Percentiles rank a stretch among this genome's conserved stretches.
These are phyloP conservation scores for Trypanosoma vivax DNA, from an alignment of 208 protist species.

Conservation along the genomic window DNA sequence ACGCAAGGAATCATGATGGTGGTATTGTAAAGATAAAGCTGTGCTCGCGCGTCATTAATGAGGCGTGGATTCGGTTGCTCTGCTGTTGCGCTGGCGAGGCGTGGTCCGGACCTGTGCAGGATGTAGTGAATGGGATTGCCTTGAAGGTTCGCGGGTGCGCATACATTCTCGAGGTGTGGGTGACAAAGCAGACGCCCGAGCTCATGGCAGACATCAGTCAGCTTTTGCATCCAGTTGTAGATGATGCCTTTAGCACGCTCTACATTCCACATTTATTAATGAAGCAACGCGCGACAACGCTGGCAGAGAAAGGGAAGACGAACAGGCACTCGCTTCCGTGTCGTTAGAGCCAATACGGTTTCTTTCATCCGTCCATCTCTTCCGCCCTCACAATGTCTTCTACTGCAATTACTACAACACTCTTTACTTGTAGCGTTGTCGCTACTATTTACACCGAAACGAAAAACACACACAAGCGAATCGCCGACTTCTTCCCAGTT, in stretches of 20 bases:
- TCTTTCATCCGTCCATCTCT: not conserved
- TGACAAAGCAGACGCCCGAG: constrained; percentile 52
- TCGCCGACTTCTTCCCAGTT: too few species aligned
- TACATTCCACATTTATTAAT: constrained; percentile 60
- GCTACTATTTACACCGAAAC: too few species aligned
- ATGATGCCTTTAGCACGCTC: constrained; percentile 33
- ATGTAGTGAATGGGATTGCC: constrained; percentile 73
- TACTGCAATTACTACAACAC: not conserved
- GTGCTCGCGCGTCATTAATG: constrained; percentile 33
- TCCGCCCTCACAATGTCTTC: not conserved
- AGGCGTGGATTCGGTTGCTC: constrained; percentile 78
- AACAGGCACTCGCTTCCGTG: constrained; percentile 23
- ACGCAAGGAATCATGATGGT: constrained; percentile 82
- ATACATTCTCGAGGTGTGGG: constrained; percentile 80
- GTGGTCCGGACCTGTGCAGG: constrained; percentile 58
- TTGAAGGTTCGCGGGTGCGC: constrained; percentile 69
- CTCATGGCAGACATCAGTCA: constrained; percentile 60
- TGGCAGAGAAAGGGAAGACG: constrained; percentile 47
- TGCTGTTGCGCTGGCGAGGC: constrained; percentile 78
- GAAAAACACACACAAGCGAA: too few species aligned
- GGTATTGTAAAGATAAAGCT: constrained; percentile 74
- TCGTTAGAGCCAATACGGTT: constrained; percentile 18
- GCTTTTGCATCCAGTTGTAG: constrained; percentile 50
- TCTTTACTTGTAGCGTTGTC: too few species aligned
- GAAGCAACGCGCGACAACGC: constrained; percentile 47